Percentiles rank a stretch among this genome's conserved stretches.
Evolutionary conservation across 176 grass and related monocot species (phyloP).

Genomic region (Dendrocalamus sinicus): DNA sequence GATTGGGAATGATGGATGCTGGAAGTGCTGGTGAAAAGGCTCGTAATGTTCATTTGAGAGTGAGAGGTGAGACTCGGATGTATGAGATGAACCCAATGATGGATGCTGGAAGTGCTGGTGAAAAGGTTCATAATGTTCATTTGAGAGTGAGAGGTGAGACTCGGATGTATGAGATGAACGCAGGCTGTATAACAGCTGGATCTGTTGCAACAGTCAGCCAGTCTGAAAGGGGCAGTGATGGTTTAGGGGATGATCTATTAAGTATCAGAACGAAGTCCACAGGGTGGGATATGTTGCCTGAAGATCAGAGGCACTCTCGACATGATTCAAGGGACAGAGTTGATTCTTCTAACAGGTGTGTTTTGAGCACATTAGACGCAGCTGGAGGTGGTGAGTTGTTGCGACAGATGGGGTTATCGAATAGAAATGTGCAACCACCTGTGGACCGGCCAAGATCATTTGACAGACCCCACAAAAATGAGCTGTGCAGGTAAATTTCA

Average conservation of each 20-base stretch:
- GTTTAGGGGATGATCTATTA: slow-evolving; percentile 43
- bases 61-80: slow-evolving; percentile 35
- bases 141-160: slow-evolving; percentile 35
- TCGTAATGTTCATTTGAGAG: slow-evolving; percentile 33
- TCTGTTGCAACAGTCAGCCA: slow-evolving; percentile 32
- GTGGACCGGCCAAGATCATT: slow-evolving; percentile 50
- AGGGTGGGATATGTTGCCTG: slow-evolving; percentile 77
- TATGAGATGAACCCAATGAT: slow-evolving; percentile 41
- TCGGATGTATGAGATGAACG: slow-evolving; percentile 41
- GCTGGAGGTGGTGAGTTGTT: slow-evolving; percentile 36
- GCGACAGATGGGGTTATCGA: slow-evolving; percentile 39
- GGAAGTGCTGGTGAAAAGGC: slow-evolving; percentile 26
- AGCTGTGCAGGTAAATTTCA: slow-evolving; percentile 68
- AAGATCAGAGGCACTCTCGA: slow-evolving; percentile 43
- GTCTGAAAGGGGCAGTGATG: slow-evolving; percentile 40
- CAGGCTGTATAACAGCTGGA: slow-evolving; percentile 24
- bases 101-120: slow-evolving; percentile 13
- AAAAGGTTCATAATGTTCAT: slow-evolving; percentile 37
- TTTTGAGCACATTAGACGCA: slow-evolving; percentile 42
- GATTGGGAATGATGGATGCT: slow-evolving; percentile 31
- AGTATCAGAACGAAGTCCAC: slow-evolving; percentile 58
- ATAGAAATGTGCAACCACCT: slow-evolving; percentile 51
- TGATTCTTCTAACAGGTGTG: slow-evolving; percentile 42
- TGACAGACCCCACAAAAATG: slow-evolving; percentile 55
- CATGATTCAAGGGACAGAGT: slow-evolving; percentile 48